Conservation (phyloP, 2,329 filamentous ascomycete genomes). For the Aspergillus glaucus region DNA sequence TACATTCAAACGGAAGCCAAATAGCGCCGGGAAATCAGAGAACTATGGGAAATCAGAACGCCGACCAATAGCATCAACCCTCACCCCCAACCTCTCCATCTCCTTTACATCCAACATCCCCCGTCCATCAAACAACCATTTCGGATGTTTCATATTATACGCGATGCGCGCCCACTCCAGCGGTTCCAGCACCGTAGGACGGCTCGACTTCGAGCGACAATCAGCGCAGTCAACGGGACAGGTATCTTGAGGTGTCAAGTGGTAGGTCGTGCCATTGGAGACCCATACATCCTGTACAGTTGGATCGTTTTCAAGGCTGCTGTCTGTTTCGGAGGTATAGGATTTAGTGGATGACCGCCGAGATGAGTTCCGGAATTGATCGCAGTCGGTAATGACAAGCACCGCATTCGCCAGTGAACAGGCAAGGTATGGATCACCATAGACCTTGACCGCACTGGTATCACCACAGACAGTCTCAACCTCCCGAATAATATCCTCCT, state of each 20-base stretch:
- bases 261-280: constrained; percentile 16
- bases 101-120: constrained; percentile 28
- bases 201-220: constrained; percentile 15
- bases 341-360: neutral
- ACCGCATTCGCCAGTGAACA: constrained; percentile 43
- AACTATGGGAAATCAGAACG: neutral
- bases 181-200: constrained; percentile 16
- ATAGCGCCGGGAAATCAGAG: too few species aligned
- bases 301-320: neutral
- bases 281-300: constrained; percentile 15
- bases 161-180: constrained; percentile 45
- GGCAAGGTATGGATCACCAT: constrained; percentile 39
- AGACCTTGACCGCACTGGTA: constrained; percentile 32
- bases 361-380: constrained; percentile 41
- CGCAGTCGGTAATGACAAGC: constrained; percentile 49
- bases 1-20: too few species aligned
- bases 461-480: constrained; percentile 24
- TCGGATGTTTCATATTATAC: constrained; percentile 41
- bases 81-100: constrained; percentile 31
- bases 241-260: constrained; percentile 12
- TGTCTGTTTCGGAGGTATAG: neutral
- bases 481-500: constrained; percentile 36
- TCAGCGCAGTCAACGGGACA: constrained; percentile 22
- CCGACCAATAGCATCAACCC: constrained; percentile 29
- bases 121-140: constrained; percentile 46